Evolutionary conservation across 768 basidiomycete species (phyloP).

Genomic region (Panus rudis): DNA sequence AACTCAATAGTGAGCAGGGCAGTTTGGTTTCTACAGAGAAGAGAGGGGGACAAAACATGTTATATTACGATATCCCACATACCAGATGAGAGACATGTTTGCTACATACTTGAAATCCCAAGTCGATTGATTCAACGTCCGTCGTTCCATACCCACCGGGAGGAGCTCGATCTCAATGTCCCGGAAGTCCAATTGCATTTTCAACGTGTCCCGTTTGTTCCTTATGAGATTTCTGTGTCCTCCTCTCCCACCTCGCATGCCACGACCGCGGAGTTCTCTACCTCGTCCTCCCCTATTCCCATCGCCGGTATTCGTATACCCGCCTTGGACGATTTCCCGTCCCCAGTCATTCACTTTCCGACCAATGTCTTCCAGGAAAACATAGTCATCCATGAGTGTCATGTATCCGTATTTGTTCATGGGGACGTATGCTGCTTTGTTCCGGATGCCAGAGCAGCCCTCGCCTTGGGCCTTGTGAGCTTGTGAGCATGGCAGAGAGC

Average conservation of each 20-base stretch:
- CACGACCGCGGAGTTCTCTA: constrained; percentile 24
- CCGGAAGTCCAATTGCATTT: constrained; percentile 55
- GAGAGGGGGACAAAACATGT: constrained; percentile 1
- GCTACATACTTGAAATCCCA: constrained; percentile 75
- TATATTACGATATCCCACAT: constrained; percentile 1
- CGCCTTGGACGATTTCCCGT: constrained; percentile 56
- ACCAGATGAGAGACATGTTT: constrained; percentile 9
- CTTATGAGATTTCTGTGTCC: constrained; percentile 15
- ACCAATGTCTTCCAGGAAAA: constrained; percentile 77
- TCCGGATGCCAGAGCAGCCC: constrained; percentile 64
- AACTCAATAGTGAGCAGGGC: constrained; percentile 70
- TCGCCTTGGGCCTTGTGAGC: constrained; percentile 52
- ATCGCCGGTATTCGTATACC: constrained; percentile 34
- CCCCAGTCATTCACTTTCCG: constrained; percentile 73
- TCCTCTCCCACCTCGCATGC: constrained; percentile 21
- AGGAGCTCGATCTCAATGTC: constrained; percentile 74
- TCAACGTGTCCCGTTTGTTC: constrained; percentile 63
- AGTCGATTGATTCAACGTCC: constrained; percentile 70
- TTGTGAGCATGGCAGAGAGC: constrained; percentile 62
- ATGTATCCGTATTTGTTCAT: constrained; percentile 85
- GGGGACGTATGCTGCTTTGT: constrained; percentile 67
- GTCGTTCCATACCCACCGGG: constrained; percentile 75
- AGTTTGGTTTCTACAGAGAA: constrained; percentile 47
- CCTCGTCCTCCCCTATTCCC: constrained; percentile 22
- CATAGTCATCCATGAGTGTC: constrained; percentile 84